Evolutionary conservation across 495 filamentous ascomycete species (phyloP).

Genomic region (Talaromyces stipitatus): DNA sequence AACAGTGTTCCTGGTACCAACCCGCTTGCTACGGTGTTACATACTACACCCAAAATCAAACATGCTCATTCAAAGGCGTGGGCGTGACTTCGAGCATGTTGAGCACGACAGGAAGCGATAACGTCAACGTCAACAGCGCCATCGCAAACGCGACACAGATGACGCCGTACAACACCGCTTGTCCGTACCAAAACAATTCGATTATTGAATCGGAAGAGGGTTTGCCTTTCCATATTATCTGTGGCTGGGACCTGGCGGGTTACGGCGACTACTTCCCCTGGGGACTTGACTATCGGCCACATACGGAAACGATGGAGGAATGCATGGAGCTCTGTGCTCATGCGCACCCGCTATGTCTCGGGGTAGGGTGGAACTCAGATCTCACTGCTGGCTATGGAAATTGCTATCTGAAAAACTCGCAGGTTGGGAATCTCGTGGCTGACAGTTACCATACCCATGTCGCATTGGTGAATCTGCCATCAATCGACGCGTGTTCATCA

Average conservation of each 20-base stretch:
- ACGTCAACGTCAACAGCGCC: slow-evolving; percentile 5
- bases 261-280: slow-evolving; percentile 1
- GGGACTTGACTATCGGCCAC: background rate
- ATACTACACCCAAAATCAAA: slow-evolving; percentile 4
- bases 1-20: background rate
- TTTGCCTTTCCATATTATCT: background rate
- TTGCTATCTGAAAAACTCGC: slow-evolving; percentile 2
- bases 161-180: background rate
- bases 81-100: background rate
- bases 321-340: background rate
- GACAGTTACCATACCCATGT: background rate
- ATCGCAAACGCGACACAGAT: background rate
- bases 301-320: slow-evolving; percentile 1
- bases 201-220: background rate
- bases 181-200: slow-evolving; percentile 6
- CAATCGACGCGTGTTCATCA: background rate
- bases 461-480: background rate
- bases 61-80: slow-evolving; percentile 1
- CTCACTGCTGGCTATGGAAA: slow-evolving; percentile 1
- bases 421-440: background rate
- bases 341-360: slow-evolving; percentile 1
- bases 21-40: slow-evolving; percentile 1
- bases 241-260: background rate
- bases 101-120: background rate
- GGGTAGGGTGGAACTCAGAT: slow-evolving; percentile 1